These are phyloP conservation scores for Dichotomocladium elegans DNA, from an alignment of 371 early-diverging fungal species.

Conservation along the genomic window DNA sequence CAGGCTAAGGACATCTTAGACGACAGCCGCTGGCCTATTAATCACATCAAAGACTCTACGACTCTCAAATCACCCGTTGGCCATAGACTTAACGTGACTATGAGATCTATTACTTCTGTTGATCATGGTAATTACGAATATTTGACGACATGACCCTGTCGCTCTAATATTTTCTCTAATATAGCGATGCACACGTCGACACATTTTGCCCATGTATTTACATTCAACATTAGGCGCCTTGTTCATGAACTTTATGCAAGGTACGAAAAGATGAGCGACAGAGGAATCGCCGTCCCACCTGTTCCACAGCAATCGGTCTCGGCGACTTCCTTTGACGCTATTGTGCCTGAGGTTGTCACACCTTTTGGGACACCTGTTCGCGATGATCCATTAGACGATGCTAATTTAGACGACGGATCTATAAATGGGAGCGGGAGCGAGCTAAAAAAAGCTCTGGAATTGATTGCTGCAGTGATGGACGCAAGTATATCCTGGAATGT, in stretches of 20 bases:
- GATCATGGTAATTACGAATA: conserved; percentile 19
- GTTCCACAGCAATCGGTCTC: conserved; percentile 31
- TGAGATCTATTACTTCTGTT: conserved; percentile 22
- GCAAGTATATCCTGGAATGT: conserved; percentile 56
- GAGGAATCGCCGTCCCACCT: conserved; percentile 2
- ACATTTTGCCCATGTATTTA: conserved; percentile 33
- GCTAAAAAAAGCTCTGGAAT: conserved; percentile 12
- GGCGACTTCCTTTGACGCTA: conserved; percentile 27
- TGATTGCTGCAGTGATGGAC: conserved; percentile 41
- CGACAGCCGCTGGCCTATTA: conserved; percentile 54
- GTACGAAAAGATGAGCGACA: background rate
- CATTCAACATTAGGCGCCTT: conserved; percentile 41
- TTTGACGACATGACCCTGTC: background rate
- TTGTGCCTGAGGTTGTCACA: conserved; percentile 27
- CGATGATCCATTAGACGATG: conserved; percentile 34
- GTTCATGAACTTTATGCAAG: conserved; percentile 29
- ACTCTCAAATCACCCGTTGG: conserved; percentile 7
- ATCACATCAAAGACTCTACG: conserved; percentile 25
- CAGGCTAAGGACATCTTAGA: conserved; percentile 52
- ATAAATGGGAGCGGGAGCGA: conserved; percentile 12
- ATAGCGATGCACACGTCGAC: conserved; percentile 12
- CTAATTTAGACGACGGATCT: conserved; percentile 9
- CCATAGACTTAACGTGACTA: conserved; percentile 22
- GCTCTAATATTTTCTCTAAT: background rate
- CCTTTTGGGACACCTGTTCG: conserved; percentile 24